A percentile compares a stretch with the other conserved stretches of the same genome.
Evolutionary conservation across 768 basidiomycete species (phyloP).

Genomic region (Epithele typhae): DNA sequence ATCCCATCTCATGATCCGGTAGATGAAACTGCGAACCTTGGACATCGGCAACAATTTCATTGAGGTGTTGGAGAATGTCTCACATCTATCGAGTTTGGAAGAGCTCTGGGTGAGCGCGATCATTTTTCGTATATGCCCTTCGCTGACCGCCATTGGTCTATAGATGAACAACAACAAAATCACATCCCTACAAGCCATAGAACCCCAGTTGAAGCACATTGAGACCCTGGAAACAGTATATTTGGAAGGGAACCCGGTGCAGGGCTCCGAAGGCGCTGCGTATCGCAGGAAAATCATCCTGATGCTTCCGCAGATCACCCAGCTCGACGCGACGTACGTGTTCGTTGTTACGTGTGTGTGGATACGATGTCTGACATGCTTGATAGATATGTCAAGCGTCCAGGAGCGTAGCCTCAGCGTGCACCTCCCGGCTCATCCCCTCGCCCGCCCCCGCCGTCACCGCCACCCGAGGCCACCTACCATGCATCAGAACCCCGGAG

Average conservation of each 20-base stretch:
- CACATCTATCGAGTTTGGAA: constrained; percentile 72
- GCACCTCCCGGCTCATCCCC: background rate
- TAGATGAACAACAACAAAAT: constrained; percentile 91
- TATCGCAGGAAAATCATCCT: constrained; percentile 91
- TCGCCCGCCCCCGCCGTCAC: too few species aligned
- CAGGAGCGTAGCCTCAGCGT: background rate
- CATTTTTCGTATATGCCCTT: background rate
- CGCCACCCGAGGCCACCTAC: constrained; percentile 4
- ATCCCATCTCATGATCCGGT: too few species aligned
- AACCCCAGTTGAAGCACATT: constrained; percentile 59
- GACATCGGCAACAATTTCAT: constrained; percentile 89
- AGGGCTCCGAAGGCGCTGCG: constrained; percentile 64
- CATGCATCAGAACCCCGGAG: constrained; percentile 16
- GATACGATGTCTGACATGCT: background rate
- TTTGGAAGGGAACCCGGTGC: constrained; percentile 93
- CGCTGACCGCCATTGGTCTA: background rate
- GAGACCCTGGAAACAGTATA: constrained; percentile 80
- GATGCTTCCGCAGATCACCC: constrained; percentile 81
- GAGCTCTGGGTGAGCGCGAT: constrained; percentile 79
- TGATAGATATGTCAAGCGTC: constrained; percentile 19
- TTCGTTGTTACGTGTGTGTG: constrained; percentile 17
- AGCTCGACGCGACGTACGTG: constrained; percentile 92
- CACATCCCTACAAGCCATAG: constrained; percentile 60
- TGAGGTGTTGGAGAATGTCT: constrained; percentile 71
- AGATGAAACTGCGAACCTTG: constrained; percentile 67